Evolutionary conservation across 306 rosid genomes (phyloP).

Genomic region (Quercus berberidifolia): DNA sequence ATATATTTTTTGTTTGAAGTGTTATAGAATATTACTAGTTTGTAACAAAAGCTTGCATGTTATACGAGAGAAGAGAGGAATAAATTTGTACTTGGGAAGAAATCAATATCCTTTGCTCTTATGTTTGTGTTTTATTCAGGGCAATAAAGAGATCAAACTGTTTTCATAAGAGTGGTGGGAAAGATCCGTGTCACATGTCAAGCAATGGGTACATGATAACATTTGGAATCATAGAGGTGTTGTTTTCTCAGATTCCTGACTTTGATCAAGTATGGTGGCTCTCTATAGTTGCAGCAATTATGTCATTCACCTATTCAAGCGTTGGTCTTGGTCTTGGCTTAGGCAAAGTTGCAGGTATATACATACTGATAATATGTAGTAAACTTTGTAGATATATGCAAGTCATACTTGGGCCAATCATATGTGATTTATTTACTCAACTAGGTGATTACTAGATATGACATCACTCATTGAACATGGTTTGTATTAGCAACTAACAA

Average conservation of each 20-base stretch:
- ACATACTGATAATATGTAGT: neutral
- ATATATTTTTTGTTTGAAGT: too few relatives aligned
- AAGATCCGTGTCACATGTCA: conserved; percentile 75
- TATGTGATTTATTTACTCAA: neutral
- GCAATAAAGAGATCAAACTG: conserved; percentile 77
- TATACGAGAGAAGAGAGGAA: neutral
- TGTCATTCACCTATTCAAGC: conserved; percentile 65
- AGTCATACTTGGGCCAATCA: neutral
- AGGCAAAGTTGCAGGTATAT: conserved; percentile 63
- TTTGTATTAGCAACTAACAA: neutral
- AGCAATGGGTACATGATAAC: conserved; percentile 75
- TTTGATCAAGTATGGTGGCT: conserved; percentile 80
- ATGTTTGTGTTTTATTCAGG: conserved; percentile 18
- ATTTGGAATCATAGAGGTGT: conserved; percentile 57
- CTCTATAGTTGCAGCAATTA: conserved; percentile 74
- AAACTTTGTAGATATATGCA: neutral
- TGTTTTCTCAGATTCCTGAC: conserved; percentile 71
- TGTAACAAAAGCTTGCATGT: neutral
- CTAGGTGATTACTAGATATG: neutral
- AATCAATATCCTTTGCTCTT: neutral
- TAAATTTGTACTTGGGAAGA: too few relatives aligned
- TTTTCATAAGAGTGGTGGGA: conserved; percentile 63
- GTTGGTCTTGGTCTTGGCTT: conserved; percentile 63
- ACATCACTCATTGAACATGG: neutral
- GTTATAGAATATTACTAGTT: neutral